These are phyloP conservation scores for Herpetospermum pedunculosum DNA, from an alignment of 306 rosid species.

Conservation along the genomic window DNA sequence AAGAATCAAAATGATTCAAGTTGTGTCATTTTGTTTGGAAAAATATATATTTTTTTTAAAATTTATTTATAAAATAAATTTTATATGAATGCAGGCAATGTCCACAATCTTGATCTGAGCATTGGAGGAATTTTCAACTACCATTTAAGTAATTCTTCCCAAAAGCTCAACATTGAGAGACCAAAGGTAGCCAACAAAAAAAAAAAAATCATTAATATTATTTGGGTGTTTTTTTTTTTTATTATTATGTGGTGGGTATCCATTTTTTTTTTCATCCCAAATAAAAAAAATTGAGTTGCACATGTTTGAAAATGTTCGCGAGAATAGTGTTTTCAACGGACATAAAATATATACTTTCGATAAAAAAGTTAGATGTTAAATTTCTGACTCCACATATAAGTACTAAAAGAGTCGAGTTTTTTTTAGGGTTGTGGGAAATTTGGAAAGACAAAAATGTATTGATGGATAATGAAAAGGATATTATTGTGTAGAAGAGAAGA, in stretches of 20 bases:
- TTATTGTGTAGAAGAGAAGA: not conserved
- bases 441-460: not conserved
- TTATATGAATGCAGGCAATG: slow-evolving; percentile 18
- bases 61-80: not conserved
- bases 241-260: not conserved
- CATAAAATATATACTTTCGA: too few relatives aligned
- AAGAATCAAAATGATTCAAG: not conserved
- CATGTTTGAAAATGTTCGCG: too few relatives aligned
- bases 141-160: slow-evolving; percentile 9
- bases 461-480: not conserved
- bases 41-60: too few relatives aligned
- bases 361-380: too few relatives aligned
- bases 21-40: not conserved
- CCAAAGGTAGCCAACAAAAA: slow-evolving; percentile 9
- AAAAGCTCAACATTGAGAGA: slow-evolving; percentile 15
- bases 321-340: too few relatives aligned
- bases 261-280: not conserved
- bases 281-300: too few relatives aligned
- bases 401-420: too few relatives aligned
- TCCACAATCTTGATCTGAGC: slow-evolving; percentile 41
- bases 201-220: not conserved
- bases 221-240: not conserved
- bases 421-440: too few relatives aligned
- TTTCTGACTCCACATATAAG: too few relatives aligned
- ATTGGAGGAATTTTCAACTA: slow-evolving; percentile 25